Conservation (phyloP, 495 filamentous ascomycete species). For the Cercophora newfieldiana region DNA sequence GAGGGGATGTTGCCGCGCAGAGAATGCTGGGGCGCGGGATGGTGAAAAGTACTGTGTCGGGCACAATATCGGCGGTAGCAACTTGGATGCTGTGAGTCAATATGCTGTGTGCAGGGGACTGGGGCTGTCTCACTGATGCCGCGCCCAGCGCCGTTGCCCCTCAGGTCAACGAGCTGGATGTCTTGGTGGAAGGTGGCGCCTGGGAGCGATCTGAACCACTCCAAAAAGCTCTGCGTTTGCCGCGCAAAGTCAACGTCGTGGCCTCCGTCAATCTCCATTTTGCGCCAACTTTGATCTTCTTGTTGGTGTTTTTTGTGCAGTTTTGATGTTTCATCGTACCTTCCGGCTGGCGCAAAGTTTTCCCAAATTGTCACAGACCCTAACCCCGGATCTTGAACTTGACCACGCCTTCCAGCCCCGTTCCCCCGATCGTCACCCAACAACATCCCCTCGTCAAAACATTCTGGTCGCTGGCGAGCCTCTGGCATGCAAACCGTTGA, state of each 20-base stretch:
- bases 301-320: background rate
- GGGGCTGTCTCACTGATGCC: slow-evolving; percentile 42
- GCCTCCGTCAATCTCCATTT: slow-evolving; percentile 26
- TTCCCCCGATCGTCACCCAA: too few species aligned
- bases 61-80: slow-evolving; percentile 43
- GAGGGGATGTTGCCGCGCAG: slow-evolving; percentile 42
- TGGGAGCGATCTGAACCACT: slow-evolving; percentile 46
- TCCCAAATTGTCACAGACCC: background rate
- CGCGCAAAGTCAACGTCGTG: slow-evolving; percentile 30
- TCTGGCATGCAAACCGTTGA: too few species aligned
- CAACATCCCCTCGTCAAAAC: too few species aligned
- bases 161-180: slow-evolving; percentile 47
- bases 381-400: background rate
- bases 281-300: background rate
- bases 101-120: background rate
- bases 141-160: slow-evolving; percentile 40
- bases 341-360: background rate
- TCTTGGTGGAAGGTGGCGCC: slow-evolving; percentile 48
- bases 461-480: too few species aligned
- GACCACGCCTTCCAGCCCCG: too few species aligned
- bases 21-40: slow-evolving; percentile 48
- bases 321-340: background rate
- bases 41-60: slow-evolving; percentile 49
- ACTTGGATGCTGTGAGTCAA: slow-evolving; percentile 30
- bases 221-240: slow-evolving; percentile 39